phyloP scores from a whole-genome alignment of 495 filamentous ascomycete species.

The Penicillium coprophilum region DNA sequence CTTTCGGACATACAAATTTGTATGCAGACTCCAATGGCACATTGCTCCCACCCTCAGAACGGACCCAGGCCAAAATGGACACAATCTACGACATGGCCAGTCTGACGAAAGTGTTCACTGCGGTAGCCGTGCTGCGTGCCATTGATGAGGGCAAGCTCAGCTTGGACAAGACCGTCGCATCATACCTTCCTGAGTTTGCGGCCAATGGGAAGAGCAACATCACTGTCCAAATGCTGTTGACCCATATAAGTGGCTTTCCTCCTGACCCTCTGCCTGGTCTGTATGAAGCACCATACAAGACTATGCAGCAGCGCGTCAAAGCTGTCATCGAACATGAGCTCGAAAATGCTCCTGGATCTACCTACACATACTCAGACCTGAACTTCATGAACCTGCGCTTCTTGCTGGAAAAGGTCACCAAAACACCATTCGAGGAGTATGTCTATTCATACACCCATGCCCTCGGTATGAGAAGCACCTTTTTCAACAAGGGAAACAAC shows the following conservation, averaged over 20 bases:
- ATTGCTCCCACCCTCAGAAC: slow-evolving; percentile 18
- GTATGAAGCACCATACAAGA: slow-evolving; percentile 13
- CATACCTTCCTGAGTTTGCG: slow-evolving; percentile 28
- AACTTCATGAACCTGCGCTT: slow-evolving; percentile 31
- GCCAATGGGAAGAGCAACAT: slow-evolving; percentile 29
- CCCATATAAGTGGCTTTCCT: slow-evolving; percentile 30
- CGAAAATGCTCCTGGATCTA: slow-evolving; percentile 23
- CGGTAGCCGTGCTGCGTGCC: slow-evolving; percentile 21
- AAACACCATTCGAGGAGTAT: slow-evolving; percentile 20
- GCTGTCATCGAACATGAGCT: slow-evolving; percentile 25
- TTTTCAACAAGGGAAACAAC: slow-evolving; percentile 31
- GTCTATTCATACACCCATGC: slow-evolving; percentile 20
- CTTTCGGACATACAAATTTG: slow-evolving; percentile 28
- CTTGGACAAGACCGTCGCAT: slow-evolving; percentile 22
- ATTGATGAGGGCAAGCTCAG: slow-evolving; percentile 23
- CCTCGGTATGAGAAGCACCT: slow-evolving; percentile 29
- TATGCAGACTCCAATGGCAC: slow-evolving; percentile 31
- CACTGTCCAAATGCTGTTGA: slow-evolving; percentile 27
- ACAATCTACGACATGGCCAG: slow-evolving; percentile 35
- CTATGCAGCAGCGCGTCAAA: slow-evolving; percentile 23
- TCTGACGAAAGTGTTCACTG: slow-evolving; percentile 30
- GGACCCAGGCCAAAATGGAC: slow-evolving; percentile 21
- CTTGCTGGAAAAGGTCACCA: slow-evolving; percentile 26
- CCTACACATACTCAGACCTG: slow-evolving; percentile 30
- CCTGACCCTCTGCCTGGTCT: slow-evolving; percentile 21